A percentile compares a stretch with the other conserved stretches of the same genome.
Evolutionary conservation across 352 stramenopile species (phyloP).

Genomic region (Phytophthora melonis): DNA sequence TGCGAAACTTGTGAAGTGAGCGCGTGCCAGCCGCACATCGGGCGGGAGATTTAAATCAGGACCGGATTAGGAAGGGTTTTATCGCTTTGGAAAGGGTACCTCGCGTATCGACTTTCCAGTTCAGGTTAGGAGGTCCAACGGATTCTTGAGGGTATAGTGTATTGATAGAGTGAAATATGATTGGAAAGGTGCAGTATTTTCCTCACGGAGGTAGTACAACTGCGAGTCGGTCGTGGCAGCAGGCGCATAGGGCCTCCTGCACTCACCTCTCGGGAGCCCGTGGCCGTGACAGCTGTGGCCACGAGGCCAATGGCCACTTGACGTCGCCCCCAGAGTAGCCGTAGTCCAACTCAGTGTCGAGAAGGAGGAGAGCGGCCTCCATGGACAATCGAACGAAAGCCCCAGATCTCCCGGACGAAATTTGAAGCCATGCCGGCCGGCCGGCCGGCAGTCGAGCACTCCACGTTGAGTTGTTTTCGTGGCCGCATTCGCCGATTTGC

Average conservation of each 20-base stretch:
- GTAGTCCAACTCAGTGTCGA: neutral
- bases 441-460: neutral
- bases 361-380: neutral
- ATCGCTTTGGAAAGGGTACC: too few species aligned
- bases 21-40: too few species aligned
- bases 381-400: slow-evolving; percentile 4
- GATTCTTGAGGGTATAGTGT: too few species aligned
- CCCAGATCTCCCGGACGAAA: slow-evolving; percentile 16
- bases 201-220: too few species aligned
- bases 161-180: too few species aligned
- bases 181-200: too few species aligned
- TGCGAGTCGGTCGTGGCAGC: neutral
- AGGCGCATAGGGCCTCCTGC: slow-evolving; percentile 4
- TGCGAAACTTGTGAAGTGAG: too few species aligned
- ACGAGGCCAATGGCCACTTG: neutral
- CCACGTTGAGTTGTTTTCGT: neutral
- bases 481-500: slow-evolving; percentile 30
- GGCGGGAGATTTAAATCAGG: too few species aligned
- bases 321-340: neutral
- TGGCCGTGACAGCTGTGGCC: neutral
- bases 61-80: too few species aligned
- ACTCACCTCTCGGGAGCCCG: neutral
- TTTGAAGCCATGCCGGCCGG: neutral
- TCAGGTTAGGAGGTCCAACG: too few species aligned
- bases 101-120: too few species aligned